A percentile compares a stretch with the other conserved stretches of the same genome.
Evolutionary conservation across 305 asterid genomes (phyloP).

Genomic region (Rubia tinctorum): DNA sequence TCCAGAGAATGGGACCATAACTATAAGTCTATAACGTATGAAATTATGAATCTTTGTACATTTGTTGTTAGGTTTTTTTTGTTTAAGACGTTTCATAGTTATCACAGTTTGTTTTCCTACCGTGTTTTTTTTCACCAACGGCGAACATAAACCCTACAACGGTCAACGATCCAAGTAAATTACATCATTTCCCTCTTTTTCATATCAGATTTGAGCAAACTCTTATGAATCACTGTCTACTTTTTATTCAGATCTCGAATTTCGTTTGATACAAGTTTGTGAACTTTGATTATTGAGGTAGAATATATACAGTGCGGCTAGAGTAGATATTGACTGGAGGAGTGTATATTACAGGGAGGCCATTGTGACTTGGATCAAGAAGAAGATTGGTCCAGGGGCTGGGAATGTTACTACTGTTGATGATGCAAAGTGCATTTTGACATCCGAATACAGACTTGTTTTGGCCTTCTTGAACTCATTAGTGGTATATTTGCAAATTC

Average conservation of each 20-base stretch:
- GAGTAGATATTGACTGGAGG: background rate
- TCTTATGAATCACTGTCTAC: background rate
- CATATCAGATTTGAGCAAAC: background rate
- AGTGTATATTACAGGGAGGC: slow-evolving; percentile 47
- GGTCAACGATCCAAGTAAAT: slow-evolving; percentile 42
- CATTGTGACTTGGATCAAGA: slow-evolving; percentile 83
- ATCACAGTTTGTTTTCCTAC: too few species aligned
- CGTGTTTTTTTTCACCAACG: too few species aligned
- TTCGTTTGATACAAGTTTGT: background rate
- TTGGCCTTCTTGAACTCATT: slow-evolving; percentile 75
- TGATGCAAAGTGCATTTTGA: slow-evolving; percentile 72
- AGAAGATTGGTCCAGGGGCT: slow-evolving; percentile 85
- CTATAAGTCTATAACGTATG: too few species aligned
- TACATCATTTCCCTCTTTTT: background rate
- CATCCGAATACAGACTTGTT: slow-evolving; percentile 60
- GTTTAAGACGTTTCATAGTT: too few species aligned
- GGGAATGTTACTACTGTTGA: slow-evolving; percentile 63
- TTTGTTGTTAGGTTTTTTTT: too few species aligned
- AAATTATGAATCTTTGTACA: too few species aligned
- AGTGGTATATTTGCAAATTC: slow-evolving; percentile 58
- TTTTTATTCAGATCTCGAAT: background rate
- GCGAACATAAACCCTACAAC: too few species aligned
- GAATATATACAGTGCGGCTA: background rate
- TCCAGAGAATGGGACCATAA: too few species aligned
- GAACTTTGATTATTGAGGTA: background rate